Base-by-base conservation (phyloP, 2,329 filamentous ascomycete genomes). In the Sphaceloma murrayae region DNA sequence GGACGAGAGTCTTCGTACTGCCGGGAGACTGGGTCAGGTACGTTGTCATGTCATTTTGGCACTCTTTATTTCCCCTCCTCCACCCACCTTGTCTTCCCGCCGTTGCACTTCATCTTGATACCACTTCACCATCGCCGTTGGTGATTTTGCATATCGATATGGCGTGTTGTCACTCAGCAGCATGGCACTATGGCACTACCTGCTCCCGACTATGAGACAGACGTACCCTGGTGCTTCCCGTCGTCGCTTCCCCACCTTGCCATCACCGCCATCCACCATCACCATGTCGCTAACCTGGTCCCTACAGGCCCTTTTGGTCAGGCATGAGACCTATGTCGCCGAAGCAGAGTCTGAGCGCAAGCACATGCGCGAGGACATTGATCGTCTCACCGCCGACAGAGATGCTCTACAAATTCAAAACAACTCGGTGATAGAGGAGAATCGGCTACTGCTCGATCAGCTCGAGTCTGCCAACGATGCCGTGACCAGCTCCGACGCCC, bases 301-400 rank as follows among this genome's bases (percentile, higher is more conserved):
- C 44, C 64, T 82, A 48, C 79, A 96, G 91, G 87, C 87, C 48
- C 73, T 98, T 46, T 77, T 98, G 31, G 78, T 82, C 52, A 82
- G 89, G 56, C 88, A 98, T 74, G 88, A 96, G 69, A 79, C 84
- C 48, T 95, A 94, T 65, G 89, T 95, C 73, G 81, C 81, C 54
- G 86, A 94, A 62, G 86, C 88, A 48, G 87, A 94, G 68, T 78
- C 79, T 54, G 87, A 95, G 61, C 83, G 88, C 49, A 68, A 72
- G 49, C 76, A 80, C 49, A 78, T 95, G 65, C 73, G 76, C 33
- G 64, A 69, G 34, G 83, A 76, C 49, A 87, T 95, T 59, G 80
- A 83, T 54, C 73, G 73, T 51, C 72, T 98, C 43, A 85, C 94
- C 65, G 62, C 62, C 40, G 73, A 80, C 53, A 94, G 94, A 66